A percentile compares a stretch with the other conserved stretches of the same genome.
Evolutionary conservation across 1,284 basidiomycete species (phyloP).

Genomic region (Pterulicium gracile): DNA sequence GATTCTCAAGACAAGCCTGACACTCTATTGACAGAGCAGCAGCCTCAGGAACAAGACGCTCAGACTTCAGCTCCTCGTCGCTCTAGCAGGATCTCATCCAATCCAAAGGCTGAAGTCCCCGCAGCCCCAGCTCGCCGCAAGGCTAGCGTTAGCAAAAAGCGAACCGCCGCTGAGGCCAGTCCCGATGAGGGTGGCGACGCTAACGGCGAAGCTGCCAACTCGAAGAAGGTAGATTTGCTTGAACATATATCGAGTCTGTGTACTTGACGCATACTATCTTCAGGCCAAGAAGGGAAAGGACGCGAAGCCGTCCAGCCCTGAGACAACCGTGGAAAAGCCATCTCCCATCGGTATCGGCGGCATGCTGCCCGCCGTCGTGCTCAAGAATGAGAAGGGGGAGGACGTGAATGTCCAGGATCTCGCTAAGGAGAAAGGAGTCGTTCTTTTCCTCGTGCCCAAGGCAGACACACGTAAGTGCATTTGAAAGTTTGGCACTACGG

Average conservation of each 20-base stretch:
- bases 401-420: conserved; percentile 57
- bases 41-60: too few relatives aligned
- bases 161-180: conserved; percentile 12
- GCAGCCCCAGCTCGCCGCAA: conserved; percentile 10
- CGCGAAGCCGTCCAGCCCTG: conserved; percentile 13
- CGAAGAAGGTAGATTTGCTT: conserved; percentile 33
- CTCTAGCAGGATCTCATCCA: background rate
- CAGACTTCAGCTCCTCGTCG: conserved; percentile 1
- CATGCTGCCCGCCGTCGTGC: conserved; percentile 58
- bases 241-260: conserved; percentile 2
- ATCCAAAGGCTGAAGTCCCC: background rate
- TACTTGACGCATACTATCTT: conserved; percentile 5
- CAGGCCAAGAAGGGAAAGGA: conserved; percentile 24
- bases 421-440: conserved; percentile 59
- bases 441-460: conserved; percentile 78
- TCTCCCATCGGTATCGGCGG: conserved; percentile 61
- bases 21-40: background rate
- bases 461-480: conserved; percentile 67
- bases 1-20: background rate
- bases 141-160: conserved; percentile 7
- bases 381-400: conserved; percentile 74
- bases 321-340: conserved; percentile 11
- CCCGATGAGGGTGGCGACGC: conserved; percentile 9
- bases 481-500: background rate
- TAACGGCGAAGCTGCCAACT: conserved; percentile 14